Base-by-base conservation (phyloP, 805 yeast species). In the Komagataella pastoris region DNA sequence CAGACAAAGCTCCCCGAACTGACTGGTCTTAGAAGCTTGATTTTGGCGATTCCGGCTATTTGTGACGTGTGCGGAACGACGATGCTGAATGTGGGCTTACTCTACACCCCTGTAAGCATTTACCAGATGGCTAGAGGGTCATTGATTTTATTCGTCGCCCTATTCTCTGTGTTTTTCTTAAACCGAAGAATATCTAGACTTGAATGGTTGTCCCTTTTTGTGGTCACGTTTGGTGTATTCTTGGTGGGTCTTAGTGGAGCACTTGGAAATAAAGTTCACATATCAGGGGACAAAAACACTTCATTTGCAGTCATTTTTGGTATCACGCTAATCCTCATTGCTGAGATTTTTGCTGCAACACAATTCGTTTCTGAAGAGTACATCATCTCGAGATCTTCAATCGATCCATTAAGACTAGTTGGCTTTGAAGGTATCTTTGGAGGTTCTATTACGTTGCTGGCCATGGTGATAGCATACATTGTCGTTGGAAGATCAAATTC, bases 81-180 rank as follows among this genome's bases (percentile, higher is more conserved):
- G 0, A 65, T 86, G 56, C 74, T 85, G 80, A 83, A 85, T 58
- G 62, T 85, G n/a, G 93, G 93, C 0, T 70, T 86, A 54, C 63
- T 84, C 21, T 81, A 80, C 64, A 80, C 82, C 1, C 91, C 93
- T 0, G 93, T 85, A 7, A 83, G 89, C 1, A 75, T 85, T 49
- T 86, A 85, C 64, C 95, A 86, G 63, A 86, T 86, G 95, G 81
- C 85, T n/a, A 70, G 95, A 56, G 93, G 95, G 2, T 77, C 88
- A 0, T 68, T 85, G 46, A 86, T 86, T 47, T 65, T 86, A 46
- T 85, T 84, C 66, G 95, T 85, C 21, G 95, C 90, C 1, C 64
- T 80, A 14, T 73, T 85, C 59, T 80, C 88, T 19, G 82, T 82
- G 44, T 24, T 81, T 1, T 83, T 85, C 59, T 72, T 86, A 55